Base-by-base conservation (phyloP, 257 asterid species). In the Perilla frutescens region DNA sequence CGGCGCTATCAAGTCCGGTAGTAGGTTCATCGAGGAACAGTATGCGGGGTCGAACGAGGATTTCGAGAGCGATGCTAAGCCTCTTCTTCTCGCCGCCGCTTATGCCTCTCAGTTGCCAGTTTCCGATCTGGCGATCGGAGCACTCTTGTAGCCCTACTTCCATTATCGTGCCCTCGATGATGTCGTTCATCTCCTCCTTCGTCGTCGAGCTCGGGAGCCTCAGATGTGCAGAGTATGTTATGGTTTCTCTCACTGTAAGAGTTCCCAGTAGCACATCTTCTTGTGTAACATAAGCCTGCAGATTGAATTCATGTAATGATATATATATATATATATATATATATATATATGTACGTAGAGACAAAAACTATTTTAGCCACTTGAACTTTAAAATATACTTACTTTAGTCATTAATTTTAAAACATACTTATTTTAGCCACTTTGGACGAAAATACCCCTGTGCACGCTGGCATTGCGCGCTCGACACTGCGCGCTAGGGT, bases 61-160 rank as follows among this genome's bases (percentile, higher is more conserved):
- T 90, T 47, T 95, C 99, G 7, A 95, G 93, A 1, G 97, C 99
- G 41, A 95, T 95, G 65, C 98, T 89, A n/a, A 88, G 32, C 73
- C 99, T 80, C 73, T 92, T 91, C 85, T 88, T 90, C 81, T 95
- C 99, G 2, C 99, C 99, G 0, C 98, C 99, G 56, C 99, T 95
- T 5, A 95, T 85, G 37, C 99, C 99, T 72, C 99, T 79, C 8
- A 81, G 45, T 54, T 94, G 97, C 99, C 99, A 94, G 73, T 83
- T 94, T 39, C 99, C 98, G 1, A 90, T 71, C 61, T 76, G 76
- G 8, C 96, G 71, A 61, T 94, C 96, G 0, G 98, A 93, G 50
- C 98, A 94, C 68, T 94, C 99, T 20, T 78, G 89, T 26, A 94
- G 96, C 31, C 99, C 99, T 70, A 94, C 88, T 79, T 94, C 99